Conservation (phyloP, 2,329 filamentous ascomycete species). For the Trichophyton rubrum region DNA sequence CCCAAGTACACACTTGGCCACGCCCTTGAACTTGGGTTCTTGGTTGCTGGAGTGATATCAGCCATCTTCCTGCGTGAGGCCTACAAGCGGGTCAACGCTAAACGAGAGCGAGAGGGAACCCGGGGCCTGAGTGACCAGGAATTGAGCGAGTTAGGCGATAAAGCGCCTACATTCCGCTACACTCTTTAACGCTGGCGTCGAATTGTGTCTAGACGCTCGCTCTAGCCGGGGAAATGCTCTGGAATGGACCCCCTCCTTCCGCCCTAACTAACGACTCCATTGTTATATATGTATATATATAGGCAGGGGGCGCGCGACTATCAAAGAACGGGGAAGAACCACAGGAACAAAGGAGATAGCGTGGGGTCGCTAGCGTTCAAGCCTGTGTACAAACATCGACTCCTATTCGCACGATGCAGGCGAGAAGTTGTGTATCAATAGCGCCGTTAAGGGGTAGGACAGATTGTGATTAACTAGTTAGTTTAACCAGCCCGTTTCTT, state of each 20-base stretch:
- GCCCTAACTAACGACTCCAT: not conserved
- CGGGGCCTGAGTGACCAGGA: constrained; percentile 39
- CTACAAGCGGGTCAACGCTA: constrained; percentile 49
- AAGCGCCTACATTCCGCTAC: constrained; percentile 51
- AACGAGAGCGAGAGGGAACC: constrained; percentile 37
- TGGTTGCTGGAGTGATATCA: constrained; percentile 35
- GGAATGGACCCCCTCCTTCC: not conserved
- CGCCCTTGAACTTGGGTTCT: constrained; percentile 40
- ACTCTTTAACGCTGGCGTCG: constrained; percentile 31
- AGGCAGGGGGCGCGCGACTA: not conserved
- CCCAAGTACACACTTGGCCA: constrained; percentile 42
- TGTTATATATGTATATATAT: not conserved
- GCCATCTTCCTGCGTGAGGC: constrained; percentile 34
- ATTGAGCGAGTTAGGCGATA: constrained; percentile 48
- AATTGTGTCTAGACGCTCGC: no score
- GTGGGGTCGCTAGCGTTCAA: not conserved
- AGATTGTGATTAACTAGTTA: not conserved
- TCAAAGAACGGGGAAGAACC: not conserved
- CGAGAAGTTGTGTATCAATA: constrained; percentile 1
- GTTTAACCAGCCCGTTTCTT: not conserved
- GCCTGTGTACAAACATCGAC: not conserved
- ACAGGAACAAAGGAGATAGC: not conserved
- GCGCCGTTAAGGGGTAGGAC: not conserved
- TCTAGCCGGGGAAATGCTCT: not conserved
- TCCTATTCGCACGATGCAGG: not conserved